Conservation (phyloP, 2,329 filamentous ascomycete genomes). For the Herpotrichia juniperi region DNA sequence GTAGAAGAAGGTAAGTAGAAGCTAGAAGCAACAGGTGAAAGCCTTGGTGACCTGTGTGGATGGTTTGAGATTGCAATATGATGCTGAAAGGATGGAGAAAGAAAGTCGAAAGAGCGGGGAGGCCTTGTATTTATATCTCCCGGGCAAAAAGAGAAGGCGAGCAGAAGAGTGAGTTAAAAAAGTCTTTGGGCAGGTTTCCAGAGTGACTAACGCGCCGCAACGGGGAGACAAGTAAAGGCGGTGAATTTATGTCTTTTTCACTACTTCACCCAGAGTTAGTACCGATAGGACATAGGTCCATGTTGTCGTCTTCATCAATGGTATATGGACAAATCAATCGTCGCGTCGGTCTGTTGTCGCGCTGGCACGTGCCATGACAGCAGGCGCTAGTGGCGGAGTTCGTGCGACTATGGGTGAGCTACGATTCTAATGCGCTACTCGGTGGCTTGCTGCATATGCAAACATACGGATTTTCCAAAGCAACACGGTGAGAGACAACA, state of each 20-base stretch:
- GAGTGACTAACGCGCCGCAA: not conserved
- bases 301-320: not conserved
- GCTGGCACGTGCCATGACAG: slow-evolving; percentile 2
- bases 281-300: too few species aligned
- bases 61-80: not conserved
- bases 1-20: slow-evolving; percentile 4
- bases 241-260: not conserved
- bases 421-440: too few species aligned
- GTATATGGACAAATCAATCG: not conserved
- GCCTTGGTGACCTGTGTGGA: not conserved
- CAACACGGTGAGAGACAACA: too few species aligned
- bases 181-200: not conserved
- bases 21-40: not conserved
- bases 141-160: not conserved
- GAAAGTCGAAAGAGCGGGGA: not conserved
- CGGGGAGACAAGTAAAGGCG: not conserved
- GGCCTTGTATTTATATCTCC: not conserved
- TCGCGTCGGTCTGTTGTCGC: not conserved
- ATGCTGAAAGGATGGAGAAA: slow-evolving; percentile 10
- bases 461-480: too few species aligned
- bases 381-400: not conserved
- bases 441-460: too few species aligned
- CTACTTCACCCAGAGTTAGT: not conserved
- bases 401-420: not conserved
- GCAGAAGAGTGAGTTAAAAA: not conserved